These are phyloP conservation scores for Ascochyta clinopodiicola DNA, from an alignment of 2,329 filamentous ascomycete genomes.

Conservation along the genomic window DNA sequence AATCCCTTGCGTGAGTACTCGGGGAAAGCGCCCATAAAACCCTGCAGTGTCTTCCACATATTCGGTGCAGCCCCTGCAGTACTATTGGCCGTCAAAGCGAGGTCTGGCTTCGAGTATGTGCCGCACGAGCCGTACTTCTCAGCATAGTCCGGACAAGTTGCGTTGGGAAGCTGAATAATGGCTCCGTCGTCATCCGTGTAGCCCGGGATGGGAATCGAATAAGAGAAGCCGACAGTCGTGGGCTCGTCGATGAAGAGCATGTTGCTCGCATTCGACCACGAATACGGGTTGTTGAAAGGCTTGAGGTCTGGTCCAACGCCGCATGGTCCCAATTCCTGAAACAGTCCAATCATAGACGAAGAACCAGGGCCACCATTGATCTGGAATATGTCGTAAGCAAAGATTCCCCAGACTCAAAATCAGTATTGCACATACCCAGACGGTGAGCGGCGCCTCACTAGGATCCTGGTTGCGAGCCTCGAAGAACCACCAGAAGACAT, in stretches of 20 bases:
- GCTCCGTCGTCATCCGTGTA: slow-evolving; percentile 44
- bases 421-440: slow-evolving; percentile 52
- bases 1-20: slow-evolving; percentile 56
- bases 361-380: slow-evolving; percentile 64
- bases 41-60: slow-evolving; percentile 67
- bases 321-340: slow-evolving; percentile 62
- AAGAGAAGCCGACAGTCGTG: slow-evolving; percentile 65
- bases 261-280: slow-evolving; percentile 69
- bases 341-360: slow-evolving; percentile 63
- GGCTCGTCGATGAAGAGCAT: slow-evolving; percentile 76
- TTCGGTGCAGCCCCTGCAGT: slow-evolving; percentile 62
- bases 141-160: slow-evolving; percentile 60
- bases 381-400: not conserved
- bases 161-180: slow-evolving; percentile 55
- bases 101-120: slow-evolving; percentile 62
- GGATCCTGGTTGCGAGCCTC: slow-evolving; percentile 60
- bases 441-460: slow-evolving; percentile 61
- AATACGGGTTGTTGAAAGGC: slow-evolving; percentile 66
- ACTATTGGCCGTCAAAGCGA: slow-evolving; percentile 59
- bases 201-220: slow-evolving; percentile 54
- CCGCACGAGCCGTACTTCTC: slow-evolving; percentile 55
- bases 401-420: too few relatives aligned
- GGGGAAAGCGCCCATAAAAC: slow-evolving; percentile 68
- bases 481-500: slow-evolving; percentile 65
- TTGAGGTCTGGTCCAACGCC: slow-evolving; percentile 53